A percentile compares a stretch with the other conserved stretches of the same genome.
These are phyloP conservation scores for Antrodiella citrinella DNA, from an alignment of 768 basidiomycete genomes.

Conservation along the genomic window DNA sequence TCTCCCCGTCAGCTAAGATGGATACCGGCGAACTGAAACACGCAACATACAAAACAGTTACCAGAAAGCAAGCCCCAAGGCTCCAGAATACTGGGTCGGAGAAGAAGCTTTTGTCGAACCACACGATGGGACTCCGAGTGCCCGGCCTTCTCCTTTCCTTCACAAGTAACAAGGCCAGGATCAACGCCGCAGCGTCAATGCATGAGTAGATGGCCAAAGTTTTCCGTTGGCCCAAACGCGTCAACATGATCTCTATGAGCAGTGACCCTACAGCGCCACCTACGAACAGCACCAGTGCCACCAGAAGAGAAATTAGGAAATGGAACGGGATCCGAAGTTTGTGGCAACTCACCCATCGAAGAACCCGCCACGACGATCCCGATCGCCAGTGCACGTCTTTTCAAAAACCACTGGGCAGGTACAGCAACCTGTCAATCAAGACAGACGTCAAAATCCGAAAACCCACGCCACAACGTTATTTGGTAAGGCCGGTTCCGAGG, in stretches of 20 bases:
- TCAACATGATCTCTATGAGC: conserved; percentile 14
- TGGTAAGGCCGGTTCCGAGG: not conserved
- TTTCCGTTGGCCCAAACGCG: conserved; percentile 22
- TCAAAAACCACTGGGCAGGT: conserved; percentile 16
- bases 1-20: too few relatives aligned
- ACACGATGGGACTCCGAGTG: conserved; percentile 9
- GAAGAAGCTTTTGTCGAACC: conserved; percentile 17
- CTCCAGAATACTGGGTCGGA: conserved; percentile 25
- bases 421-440: conserved; percentile 9
- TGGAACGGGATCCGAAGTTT: not conserved
- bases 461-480: not conserved
- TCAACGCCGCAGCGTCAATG: conserved; percentile 20
- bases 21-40: not conserved
- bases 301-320: not conserved
- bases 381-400: conserved; percentile 11
- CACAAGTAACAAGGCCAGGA: conserved; percentile 23
- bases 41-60: conserved; percentile 16
- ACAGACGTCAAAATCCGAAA: not conserved
- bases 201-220: conserved; percentile 25
- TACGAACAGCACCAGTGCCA: not conserved
- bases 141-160: conserved; percentile 19
- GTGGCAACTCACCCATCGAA: conserved; percentile 9
- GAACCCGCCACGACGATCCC: conserved; percentile 15
- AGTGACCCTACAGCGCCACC: conserved; percentile 13
- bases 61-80: conserved; percentile 23